Evolutionary conservation across 805 yeast species (phyloP), one percentile per base, ranked within the genome.

Genomic region (Lachancea meyersii): DNA sequence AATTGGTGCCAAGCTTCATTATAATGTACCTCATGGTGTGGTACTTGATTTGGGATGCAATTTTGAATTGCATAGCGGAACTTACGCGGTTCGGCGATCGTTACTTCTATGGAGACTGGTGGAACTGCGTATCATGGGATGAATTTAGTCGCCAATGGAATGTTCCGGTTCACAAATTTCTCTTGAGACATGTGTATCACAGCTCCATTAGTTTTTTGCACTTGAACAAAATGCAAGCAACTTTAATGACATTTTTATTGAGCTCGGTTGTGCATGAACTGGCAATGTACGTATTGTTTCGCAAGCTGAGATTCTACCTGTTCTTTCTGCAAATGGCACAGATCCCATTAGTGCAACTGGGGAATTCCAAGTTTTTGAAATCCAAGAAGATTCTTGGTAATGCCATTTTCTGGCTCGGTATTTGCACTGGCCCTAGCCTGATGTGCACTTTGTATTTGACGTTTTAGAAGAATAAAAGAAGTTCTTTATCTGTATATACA

Each of bases 141-240:
- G 89, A 89, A 58, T 93, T 86, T 61, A 82, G 96, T 9, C 72
- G 97, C 50, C 79, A 84, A 48, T 94, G 99, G 98, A 93, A 93
- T 60, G 75, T 77, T 8, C 96, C 97, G 0, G 97, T 93, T 18
- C 96, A 93, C 61, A 76, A 79, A 55, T 93, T 93, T 52, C 67
- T 93, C 46, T 68, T 89, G 35, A 75, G 97, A 50, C 99, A 94
- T 59, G 97, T 93, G 2, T 94, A 93, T 62, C 96, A 89, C 59
- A 80, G 94, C 20, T 79, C 93, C 8, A 84, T 91, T 45, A 79
- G 93, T 51, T 80, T 87, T 0, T 70, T 87, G 43, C 71, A 79
- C 23, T 67, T 89, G 43, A 75, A 77, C 48, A 86, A 80, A 57
- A 45, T 55, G 1, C 70, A 73, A 36, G 97, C 97, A 1, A 82